A percentile compares a stretch with the other conserved stretches of the same genome.
Conservation (phyloP, 345 rosid species). For the Rhizophora mangle region DNA sequence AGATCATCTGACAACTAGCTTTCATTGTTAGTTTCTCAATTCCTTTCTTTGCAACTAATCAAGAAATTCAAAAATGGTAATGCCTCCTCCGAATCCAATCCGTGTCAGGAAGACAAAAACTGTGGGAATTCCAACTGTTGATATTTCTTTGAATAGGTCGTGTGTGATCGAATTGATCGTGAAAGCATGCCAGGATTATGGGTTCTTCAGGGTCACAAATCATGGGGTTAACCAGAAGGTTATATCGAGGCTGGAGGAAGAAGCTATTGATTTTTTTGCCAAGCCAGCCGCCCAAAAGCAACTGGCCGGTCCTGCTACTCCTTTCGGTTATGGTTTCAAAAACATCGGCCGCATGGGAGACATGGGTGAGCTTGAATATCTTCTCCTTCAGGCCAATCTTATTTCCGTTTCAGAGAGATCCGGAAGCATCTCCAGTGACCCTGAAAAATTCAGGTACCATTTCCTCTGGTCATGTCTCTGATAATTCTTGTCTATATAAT, state of each 20-base stretch:
- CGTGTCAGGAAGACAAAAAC: slow-evolving; percentile 39
- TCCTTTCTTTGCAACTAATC: neutral
- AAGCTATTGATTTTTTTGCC: slow-evolving; percentile 49
- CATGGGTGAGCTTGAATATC: slow-evolving; percentile 75
- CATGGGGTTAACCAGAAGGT: slow-evolving; percentile 52
- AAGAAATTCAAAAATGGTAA: slow-evolving; percentile 43
- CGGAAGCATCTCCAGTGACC: slow-evolving; percentile 47
- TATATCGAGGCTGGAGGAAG: slow-evolving; percentile 52
- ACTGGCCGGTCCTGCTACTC: slow-evolving; percentile 44
- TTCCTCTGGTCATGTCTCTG: neutral
- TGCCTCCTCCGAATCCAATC: slow-evolving; percentile 43
- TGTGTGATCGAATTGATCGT: slow-evolving; percentile 48
- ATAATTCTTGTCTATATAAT: neutral
- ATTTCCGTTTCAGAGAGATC: slow-evolving; percentile 37
- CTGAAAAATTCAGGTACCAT: slow-evolving; percentile 68
- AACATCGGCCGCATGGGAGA: slow-evolving; percentile 83
- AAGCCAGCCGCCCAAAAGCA: slow-evolving; percentile 61
- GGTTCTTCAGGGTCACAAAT: slow-evolving; percentile 79
- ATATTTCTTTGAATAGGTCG: slow-evolving; percentile 62
- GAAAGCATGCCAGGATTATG: slow-evolving; percentile 67
- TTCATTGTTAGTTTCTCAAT: neutral
- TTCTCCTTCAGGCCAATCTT: slow-evolving; percentile 59
- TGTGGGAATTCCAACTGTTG: slow-evolving; percentile 34
- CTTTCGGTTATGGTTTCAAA: slow-evolving; percentile 79
- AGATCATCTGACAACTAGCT: neutral